Evolutionary conservation across 1,284 basidiomycete genomes (phyloP), one percentile per base, ranked within the genome.

Genomic region (Ceratobasidium sp.): DNA sequence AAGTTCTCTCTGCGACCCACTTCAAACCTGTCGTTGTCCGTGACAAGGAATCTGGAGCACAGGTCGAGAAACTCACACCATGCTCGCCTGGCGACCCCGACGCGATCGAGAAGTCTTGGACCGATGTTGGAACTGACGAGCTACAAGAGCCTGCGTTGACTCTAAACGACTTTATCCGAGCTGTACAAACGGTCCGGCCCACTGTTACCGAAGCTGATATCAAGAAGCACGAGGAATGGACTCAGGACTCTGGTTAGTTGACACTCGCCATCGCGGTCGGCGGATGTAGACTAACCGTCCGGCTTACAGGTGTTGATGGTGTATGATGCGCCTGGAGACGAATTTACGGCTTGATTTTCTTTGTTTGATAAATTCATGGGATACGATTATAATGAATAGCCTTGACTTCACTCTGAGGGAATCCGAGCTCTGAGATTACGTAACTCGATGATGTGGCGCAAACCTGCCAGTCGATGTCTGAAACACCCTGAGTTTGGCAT

Each of bases 1-100:
- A 98, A 78, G 94, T 99, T 47, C 86, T 98, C 50, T 88, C 90
- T 29, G 95, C 97, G 0, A 98, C 96, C 1, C 96, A 99, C 79
- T 99, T 99, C 83, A 96, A 95, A 76, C 80, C 77, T n/a, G 80
- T 85, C 7, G 72, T 75, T 1, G 79, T 82, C 17, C 76, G 79
- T 75, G 81, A 55, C 25, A 80, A 81, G 49, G 79, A 82, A 62
- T 75, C 77, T 1, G 72, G 78, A 69, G 71, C 88, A 86, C 82
- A 90, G 83, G 88, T 77, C 42, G 76, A 75, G 64, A 85, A 83
- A 74, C 78, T 85, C 70, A 98, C 94, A 27, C 96, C 96, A 6
- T 99, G 96, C 78, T 98, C 95, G 6, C 96, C 96, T 0, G 96
- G 96, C 12, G 94, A 96, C 74, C 83, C 88, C 0, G 87, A 87